Percentiles rank a stretch among this genome's conserved stretches.
Evolutionary conservation across 2,329 filamentous ascomycete species (phyloP).

Genomic region (Monosporascus sp.): DNA sequence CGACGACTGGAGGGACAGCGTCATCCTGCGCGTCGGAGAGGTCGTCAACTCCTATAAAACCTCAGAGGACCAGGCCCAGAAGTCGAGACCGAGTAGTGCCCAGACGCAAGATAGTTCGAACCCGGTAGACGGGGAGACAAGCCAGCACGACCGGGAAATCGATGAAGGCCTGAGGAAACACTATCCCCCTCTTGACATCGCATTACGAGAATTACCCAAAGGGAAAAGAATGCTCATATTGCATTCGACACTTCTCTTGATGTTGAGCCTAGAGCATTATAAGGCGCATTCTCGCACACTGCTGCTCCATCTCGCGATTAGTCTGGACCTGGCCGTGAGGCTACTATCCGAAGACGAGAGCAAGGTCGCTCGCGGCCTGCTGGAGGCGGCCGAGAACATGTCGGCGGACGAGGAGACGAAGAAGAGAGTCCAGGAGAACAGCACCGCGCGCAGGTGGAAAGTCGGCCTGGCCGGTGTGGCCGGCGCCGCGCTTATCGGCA

Average conservation of each 20-base stretch:
- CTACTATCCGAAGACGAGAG: slow-evolving; percentile 67
- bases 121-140: slow-evolving; percentile 7
- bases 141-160: slow-evolving; percentile 35
- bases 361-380: slow-evolving; percentile 68
- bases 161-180: slow-evolving; percentile 44
- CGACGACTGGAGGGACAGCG: slow-evolving; percentile 25
- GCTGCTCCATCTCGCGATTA: slow-evolving; percentile 64
- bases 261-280: slow-evolving; percentile 74
- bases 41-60: slow-evolving; percentile 20
- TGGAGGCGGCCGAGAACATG: slow-evolving; percentile 65
- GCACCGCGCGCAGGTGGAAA: slow-evolving; percentile 63
- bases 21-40: slow-evolving; percentile 24
- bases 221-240: slow-evolving; percentile 62
- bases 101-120: neutral
- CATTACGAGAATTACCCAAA: slow-evolving; percentile 53
- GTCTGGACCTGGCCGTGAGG: slow-evolving; percentile 61
- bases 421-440: slow-evolving; percentile 59
- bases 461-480: slow-evolving; percentile 44
- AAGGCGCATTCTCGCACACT: slow-evolving; percentile 68
- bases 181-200: slow-evolving; percentile 58
- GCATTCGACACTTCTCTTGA: slow-evolving; percentile 65
- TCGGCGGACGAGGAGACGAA: slow-evolving; percentile 60
- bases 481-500: slow-evolving; percentile 60
- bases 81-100: slow-evolving; percentile 12
- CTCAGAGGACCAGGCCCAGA: slow-evolving; percentile 12